Percentiles rank a stretch among this genome's conserved stretches.
Evolutionary conservation across 169 alveolate species (phyloP).

Genomic region (Plasmodium cynomolgi): DNA sequence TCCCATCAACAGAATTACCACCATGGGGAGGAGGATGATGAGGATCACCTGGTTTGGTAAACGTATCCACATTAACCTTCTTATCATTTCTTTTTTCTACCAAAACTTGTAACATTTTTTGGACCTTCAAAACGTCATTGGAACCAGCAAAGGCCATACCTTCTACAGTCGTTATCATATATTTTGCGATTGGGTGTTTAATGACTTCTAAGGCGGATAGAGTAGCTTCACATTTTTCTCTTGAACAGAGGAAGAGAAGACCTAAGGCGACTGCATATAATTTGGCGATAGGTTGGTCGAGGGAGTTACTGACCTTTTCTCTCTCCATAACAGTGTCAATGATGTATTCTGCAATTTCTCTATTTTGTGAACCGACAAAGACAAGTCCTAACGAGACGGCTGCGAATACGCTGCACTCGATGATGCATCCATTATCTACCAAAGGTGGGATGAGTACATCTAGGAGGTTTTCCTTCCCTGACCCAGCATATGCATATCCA

Average conservation of each 20-base stretch:
- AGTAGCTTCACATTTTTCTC: slow-evolving; percentile 93
- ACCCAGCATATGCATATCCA: slow-evolving; percentile 98
- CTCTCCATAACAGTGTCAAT: slow-evolving; percentile 92
- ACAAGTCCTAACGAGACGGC: slow-evolving; percentile 97
- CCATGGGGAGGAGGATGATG: slow-evolving; percentile 42
- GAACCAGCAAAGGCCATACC: slow-evolving; percentile 98
- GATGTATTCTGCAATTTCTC: slow-evolving; percentile 95
- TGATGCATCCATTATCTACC: slow-evolving; percentile 88
- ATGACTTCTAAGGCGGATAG: slow-evolving; percentile 91
- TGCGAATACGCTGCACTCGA: slow-evolving; percentile 96
- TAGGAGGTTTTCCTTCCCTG: slow-evolving; percentile 93
- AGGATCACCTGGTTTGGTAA: slow-evolving; percentile 54
- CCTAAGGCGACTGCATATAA: slow-evolving; percentile 90
- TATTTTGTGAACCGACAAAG: slow-evolving; percentile 96
- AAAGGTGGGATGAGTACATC: slow-evolving; percentile 91
- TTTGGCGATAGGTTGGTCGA: slow-evolving; percentile 28
- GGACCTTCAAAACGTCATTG: slow-evolving; percentile 97
- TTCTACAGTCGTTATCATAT: slow-evolving; percentile 89
- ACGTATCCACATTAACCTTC: slow-evolving; percentile 30
- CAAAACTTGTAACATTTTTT: slow-evolving; percentile 92
- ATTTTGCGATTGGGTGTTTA: slow-evolving; percentile 82
- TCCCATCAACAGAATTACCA: slow-evolving; percentile 8
- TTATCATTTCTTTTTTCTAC: slow-evolving; percentile 84
- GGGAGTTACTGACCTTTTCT: slow-evolving; percentile 66
- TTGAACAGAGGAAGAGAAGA: slow-evolving; percentile 91